Conservation (phyloP, 2,329 filamentous ascomycete species). For the Purpureocillium lavendulum region DNA sequence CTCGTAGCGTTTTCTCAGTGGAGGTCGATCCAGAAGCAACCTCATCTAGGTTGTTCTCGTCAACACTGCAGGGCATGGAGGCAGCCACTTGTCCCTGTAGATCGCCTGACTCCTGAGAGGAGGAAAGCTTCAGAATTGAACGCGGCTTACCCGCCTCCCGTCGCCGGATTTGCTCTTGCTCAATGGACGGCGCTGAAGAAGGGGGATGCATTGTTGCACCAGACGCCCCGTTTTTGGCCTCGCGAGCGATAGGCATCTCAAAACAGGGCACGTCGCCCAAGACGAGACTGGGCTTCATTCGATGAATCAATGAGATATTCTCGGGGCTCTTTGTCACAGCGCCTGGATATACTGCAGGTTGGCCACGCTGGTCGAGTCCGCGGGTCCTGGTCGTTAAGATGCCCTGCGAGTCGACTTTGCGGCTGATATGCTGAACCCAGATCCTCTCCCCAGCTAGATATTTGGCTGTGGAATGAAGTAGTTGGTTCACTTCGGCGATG, state of each 20-base stretch:
- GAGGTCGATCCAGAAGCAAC: background rate
- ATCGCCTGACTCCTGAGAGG: slow-evolving; percentile 6
- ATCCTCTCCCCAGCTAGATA: slow-evolving; percentile 18
- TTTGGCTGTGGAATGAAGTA: slow-evolving; percentile 18
- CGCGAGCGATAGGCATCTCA: too few relatives aligned
- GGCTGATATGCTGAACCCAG: slow-evolving; percentile 17
- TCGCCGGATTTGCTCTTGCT: slow-evolving; percentile 26
- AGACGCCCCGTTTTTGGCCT: too few relatives aligned
- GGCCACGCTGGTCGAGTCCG: too few relatives aligned
- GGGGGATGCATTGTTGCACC: slow-evolving; percentile 5
- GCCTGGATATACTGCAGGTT: too few relatives aligned
- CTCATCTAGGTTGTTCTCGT: background rate
- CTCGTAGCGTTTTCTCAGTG: slow-evolving; percentile 13
- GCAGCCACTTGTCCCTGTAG: background rate
- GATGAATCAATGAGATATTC: too few relatives aligned
- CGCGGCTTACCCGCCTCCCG: slow-evolving; percentile 19
- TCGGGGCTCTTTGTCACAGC: too few relatives aligned
- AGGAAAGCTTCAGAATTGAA: slow-evolving; percentile 24
- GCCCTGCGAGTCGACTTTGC: background rate
- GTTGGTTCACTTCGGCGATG: slow-evolving; percentile 16
- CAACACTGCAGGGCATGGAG: background rate
- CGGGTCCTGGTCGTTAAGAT: too few relatives aligned
- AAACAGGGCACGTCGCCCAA: too few relatives aligned
- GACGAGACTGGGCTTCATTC: too few relatives aligned
- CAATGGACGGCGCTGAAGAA: slow-evolving; percentile 21